These are phyloP conservation scores for Boechera stricta DNA, from an alignment of 345 rosid species.

Conservation along the genomic window DNA sequence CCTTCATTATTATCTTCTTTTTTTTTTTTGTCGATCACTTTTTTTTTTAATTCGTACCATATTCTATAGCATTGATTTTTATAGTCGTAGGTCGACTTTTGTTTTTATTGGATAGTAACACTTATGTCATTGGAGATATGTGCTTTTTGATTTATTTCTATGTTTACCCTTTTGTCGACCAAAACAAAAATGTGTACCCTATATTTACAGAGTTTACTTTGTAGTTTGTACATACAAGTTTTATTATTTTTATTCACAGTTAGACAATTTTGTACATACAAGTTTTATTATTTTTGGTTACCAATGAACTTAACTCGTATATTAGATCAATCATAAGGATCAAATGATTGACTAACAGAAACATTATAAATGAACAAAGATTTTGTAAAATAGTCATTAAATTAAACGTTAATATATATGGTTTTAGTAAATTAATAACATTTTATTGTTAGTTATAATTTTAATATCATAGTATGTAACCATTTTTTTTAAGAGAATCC, in stretches of 20 bases:
- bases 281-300: no score
- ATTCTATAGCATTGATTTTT: constrained; percentile 30
- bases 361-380: no score
- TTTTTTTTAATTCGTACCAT: constrained; percentile 18
- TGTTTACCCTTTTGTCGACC: constrained; percentile 16
- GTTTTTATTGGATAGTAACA: constrained; percentile 21
- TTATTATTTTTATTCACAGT: neutral
- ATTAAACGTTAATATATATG: no score
- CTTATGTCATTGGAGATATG: constrained; percentile 29
- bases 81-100: constrained; percentile 40
- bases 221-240: neutral
- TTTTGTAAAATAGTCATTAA: no score
- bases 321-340: neutral
- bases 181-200: neutral
- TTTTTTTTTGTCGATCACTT: constrained; percentile 16
- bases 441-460: no score
- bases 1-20: constrained; percentile 37
- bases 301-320: neutral
- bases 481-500: no score
- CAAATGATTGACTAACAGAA: neutral
- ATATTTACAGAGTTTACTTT: constrained; percentile 1
- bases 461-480: no score
- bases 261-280: no score
- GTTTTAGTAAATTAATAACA: neutral
- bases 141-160: constrained; percentile 3